Percentiles rank a stretch among this genome's conserved stretches.
Conservation (phyloP, 495 filamentous ascomycete genomes). For the Jackrogersella multiformis region DNA sequence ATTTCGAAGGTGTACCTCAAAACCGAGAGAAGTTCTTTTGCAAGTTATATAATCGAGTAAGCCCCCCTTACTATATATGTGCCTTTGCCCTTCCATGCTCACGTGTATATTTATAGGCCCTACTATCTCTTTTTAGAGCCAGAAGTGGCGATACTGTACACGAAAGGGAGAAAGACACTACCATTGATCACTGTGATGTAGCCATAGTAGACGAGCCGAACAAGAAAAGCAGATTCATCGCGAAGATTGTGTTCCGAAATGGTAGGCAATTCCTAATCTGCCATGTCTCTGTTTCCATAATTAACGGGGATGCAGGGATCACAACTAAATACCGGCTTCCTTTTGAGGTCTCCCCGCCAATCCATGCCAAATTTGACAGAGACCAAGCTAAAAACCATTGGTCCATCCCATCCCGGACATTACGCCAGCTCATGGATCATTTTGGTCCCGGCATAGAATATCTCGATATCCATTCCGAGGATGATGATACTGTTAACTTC, state of each 20-base stretch:
- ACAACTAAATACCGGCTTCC: conserved; percentile 91
- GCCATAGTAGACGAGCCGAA: conserved; percentile 77
- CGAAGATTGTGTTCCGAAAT: conserved; percentile 86
- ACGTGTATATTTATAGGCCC: conserved; percentile 45
- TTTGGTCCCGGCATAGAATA: conserved; percentile 92
- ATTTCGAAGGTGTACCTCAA: conserved; percentile 61
- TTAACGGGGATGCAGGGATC: conserved; percentile 65
- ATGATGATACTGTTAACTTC: conserved; percentile 69
- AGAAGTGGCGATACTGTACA: conserved; percentile 50
- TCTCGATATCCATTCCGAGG: conserved; percentile 83
- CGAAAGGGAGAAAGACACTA: conserved; percentile 73
- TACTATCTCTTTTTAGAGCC: conserved; percentile 56
- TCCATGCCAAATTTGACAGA: conserved; percentile 88
- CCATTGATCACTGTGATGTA: conserved; percentile 88
- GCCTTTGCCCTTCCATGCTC: conserved; percentile 8
- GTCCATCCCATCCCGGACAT: conserved; percentile 75
- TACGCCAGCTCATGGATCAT: conserved; percentile 88
- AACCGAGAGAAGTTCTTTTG: conserved; percentile 61
- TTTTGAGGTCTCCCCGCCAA: conserved; percentile 82
- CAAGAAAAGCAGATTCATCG: conserved; percentile 80
- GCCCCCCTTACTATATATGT: conserved; percentile 11
- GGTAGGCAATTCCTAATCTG: conserved; percentile 58
- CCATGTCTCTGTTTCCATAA: neutral
- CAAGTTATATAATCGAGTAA: conserved; percentile 56
- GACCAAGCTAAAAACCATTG: conserved; percentile 76